Conservation (phyloP, 2,329 filamentous ascomycete genomes). For the Pseudogymnoascus sp. region DNA sequence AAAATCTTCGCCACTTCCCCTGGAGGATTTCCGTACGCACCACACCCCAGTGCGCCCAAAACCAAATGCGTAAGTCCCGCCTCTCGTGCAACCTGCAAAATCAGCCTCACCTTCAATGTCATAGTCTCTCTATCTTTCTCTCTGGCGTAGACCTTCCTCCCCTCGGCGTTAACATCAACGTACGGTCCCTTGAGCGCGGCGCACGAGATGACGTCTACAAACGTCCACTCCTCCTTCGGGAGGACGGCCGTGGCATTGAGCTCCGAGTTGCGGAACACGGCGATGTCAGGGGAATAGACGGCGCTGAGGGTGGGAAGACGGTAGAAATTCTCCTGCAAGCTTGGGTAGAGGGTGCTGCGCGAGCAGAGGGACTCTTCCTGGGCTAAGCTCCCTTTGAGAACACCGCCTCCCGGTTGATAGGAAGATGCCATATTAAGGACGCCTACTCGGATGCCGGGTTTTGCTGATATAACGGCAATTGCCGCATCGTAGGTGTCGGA, state of each 20-base stretch:
- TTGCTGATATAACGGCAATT: constrained; percentile 25
- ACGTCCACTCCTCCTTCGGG: constrained; percentile 26
- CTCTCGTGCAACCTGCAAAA: constrained; percentile 37
- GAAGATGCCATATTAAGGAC: constrained; percentile 61
- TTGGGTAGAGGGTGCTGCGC: constrained; percentile 46
- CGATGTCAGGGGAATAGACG: constrained; percentile 53
- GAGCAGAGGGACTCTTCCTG: constrained; percentile 66
- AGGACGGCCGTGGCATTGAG: constrained; percentile 37
- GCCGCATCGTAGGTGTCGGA: constrained; percentile 52
- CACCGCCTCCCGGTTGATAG: constrained; percentile 52
- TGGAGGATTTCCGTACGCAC: constrained; percentile 56
- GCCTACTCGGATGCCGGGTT: constrained; percentile 37
- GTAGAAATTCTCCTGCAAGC: constrained; percentile 36
- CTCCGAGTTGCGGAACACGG: constrained; percentile 48
- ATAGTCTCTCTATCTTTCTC: constrained; percentile 21
- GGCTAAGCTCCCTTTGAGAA: constrained; percentile 51
- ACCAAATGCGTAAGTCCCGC: constrained; percentile 51
- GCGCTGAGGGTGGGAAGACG: constrained; percentile 32
- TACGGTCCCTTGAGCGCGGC: constrained; percentile 20
- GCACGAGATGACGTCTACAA: constrained; percentile 23
- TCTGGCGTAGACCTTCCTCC: constrained; percentile 22
- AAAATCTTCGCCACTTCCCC: constrained; percentile 56
- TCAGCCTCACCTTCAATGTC: constrained; percentile 24
- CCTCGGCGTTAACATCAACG: background rate
- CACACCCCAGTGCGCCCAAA: constrained; percentile 62